Conservation (phyloP, 768 basidiomycete genomes). For the Suillus bovinus region DNA sequence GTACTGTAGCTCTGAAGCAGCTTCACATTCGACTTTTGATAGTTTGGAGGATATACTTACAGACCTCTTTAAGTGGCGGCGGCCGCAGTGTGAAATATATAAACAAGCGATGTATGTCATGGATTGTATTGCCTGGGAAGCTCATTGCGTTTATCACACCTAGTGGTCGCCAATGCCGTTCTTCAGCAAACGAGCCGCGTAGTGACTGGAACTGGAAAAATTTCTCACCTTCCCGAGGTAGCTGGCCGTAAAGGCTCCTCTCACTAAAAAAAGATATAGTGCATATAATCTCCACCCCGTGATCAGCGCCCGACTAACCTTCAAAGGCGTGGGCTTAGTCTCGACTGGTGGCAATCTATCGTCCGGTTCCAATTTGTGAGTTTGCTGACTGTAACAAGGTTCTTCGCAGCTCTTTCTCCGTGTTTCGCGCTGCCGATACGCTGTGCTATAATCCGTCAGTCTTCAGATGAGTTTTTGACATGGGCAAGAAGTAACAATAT, state of each 20-base stretch:
- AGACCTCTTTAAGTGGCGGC: not conserved
- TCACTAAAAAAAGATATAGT: not conserved
- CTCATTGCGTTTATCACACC: not conserved
- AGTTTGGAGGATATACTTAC: not conserved
- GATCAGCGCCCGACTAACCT: not conserved
- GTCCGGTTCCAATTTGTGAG: not conserved
- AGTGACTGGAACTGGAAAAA: not conserved
- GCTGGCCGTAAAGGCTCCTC: not conserved
- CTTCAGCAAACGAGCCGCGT: not conserved
- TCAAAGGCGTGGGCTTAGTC: not conserved
- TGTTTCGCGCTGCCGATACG: not conserved
- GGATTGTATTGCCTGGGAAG: not conserved
- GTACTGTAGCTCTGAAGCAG: not conserved
- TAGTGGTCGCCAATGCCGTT: not conserved
- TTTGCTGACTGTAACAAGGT: not conserved
- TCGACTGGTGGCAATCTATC: not conserved
- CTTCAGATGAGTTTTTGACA: conserved; percentile 50
- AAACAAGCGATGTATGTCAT: not conserved
- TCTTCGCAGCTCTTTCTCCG: not conserved
- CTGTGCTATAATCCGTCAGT: conserved; percentile 22
- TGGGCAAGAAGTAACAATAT: not conserved
- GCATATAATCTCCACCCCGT: not conserved
- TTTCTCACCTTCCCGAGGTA: not conserved
- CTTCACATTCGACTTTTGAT: not conserved
- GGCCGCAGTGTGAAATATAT: not conserved